Evolutionary conservation across 1,284 basidiomycete genomes (phyloP).

Genomic region (Ceratobasidium sp.): DNA sequence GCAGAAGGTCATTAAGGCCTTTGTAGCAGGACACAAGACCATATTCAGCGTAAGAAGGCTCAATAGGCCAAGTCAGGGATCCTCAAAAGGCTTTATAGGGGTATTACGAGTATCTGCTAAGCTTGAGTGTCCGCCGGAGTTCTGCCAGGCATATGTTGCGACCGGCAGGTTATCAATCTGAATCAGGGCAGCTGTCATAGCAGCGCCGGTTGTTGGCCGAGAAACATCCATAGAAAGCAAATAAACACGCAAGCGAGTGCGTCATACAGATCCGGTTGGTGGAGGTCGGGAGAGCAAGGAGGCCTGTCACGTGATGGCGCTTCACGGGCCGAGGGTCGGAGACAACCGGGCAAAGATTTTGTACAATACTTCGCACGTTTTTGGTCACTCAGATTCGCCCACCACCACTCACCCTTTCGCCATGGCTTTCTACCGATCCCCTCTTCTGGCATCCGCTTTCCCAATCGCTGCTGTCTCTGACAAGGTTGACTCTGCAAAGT

Average conservation of each 20-base stretch:
- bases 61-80: background rate
- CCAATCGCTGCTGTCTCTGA: slow-evolving; percentile 57
- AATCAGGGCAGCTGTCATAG: background rate
- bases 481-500: slow-evolving; percentile 51
- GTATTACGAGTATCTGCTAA: slow-evolving; percentile 14
- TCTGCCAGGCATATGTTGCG: slow-evolving; percentile 4
- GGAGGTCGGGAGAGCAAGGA: slow-evolving; percentile 22
- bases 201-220: slow-evolving; percentile 14
- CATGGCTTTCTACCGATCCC: slow-evolving; percentile 53
- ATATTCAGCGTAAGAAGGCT: background rate
- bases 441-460: slow-evolving; percentile 58
- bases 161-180: background rate
- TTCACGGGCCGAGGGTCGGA: slow-evolving; percentile 28
- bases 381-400: slow-evolving; percentile 11
- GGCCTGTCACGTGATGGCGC: slow-evolving; percentile 18
- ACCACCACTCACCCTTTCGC: slow-evolving; percentile 4
- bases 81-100: background rate
- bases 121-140: slow-evolving; percentile 15
- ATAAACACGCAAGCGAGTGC: background rate
- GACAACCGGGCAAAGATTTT: slow-evolving; percentile 34
- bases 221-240: background rate
- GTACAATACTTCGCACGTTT: slow-evolving; percentile 44
- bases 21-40: background rate
- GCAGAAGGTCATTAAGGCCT: background rate
- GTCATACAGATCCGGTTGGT: background rate